These are phyloP conservation scores for Kuraishia piskuri DNA, from an alignment of 805 yeast genomes.

Conservation along the genomic window DNA sequence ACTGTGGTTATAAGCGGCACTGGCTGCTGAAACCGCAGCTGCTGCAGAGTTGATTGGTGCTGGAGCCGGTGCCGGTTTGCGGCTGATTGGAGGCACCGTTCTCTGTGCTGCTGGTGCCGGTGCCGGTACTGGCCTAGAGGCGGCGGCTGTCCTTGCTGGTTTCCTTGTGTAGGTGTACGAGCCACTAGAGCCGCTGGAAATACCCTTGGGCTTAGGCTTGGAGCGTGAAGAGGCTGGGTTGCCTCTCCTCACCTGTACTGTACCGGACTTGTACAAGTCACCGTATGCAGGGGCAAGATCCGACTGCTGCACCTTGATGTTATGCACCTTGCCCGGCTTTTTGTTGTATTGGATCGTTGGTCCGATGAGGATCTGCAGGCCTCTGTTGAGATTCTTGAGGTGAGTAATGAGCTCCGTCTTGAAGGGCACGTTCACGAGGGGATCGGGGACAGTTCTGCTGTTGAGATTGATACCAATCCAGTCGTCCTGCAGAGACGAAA, in stretches of 20 bases:
- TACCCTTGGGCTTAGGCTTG: conserved; percentile 64
- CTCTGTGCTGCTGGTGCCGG: conserved; percentile 18
- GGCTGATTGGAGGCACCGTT: conserved; percentile 17
- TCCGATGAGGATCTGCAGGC: conserved; percentile 56
- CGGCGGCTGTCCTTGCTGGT: conserved; percentile 17
- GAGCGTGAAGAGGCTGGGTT: conserved; percentile 65
- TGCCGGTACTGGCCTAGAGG: conserved; percentile 16
- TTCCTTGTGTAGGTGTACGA: conserved; percentile 4
- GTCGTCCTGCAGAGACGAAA: conserved; percentile 80
- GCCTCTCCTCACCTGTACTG: conserved; percentile 75
- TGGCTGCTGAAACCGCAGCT: conserved; percentile 16
- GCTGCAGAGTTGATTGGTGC: conserved; percentile 6
- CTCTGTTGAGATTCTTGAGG: conserved; percentile 50
- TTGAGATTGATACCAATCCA: conserved; percentile 74
- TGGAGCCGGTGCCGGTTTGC: conserved; percentile 18
- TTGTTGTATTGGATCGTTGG: conserved; percentile 75
- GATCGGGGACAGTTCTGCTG: conserved; percentile 59
- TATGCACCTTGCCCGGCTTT: conserved; percentile 76
- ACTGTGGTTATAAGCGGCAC: conserved; percentile 3
- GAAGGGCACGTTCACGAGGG: conserved; percentile 70
- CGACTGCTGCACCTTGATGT: conserved; percentile 61
- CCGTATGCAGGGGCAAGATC: conserved; percentile 54
- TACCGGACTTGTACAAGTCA: conserved; percentile 82
- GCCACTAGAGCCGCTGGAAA: conserved; percentile 7
- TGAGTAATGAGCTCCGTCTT: conserved; percentile 85